Conservation (phyloP, 1,284 basidiomycete species). For the Apiotrichum porosum region DNA sequence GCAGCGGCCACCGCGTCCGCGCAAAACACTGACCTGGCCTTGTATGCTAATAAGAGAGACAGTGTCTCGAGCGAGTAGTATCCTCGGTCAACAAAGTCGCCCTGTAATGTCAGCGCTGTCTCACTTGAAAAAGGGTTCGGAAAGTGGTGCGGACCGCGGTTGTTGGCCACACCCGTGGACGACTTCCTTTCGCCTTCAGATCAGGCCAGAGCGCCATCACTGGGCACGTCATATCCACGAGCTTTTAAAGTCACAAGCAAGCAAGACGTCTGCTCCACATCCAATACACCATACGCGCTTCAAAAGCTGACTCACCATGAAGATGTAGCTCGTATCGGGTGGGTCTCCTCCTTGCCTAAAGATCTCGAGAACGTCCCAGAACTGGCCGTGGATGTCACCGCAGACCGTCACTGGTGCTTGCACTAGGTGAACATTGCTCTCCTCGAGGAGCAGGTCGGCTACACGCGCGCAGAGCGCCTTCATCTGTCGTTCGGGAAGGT, state of each 20-base stretch:
- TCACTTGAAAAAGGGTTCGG: no score
- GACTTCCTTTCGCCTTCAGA: no score
- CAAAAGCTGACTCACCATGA: conserved; percentile 59
- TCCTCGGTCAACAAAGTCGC: conserved; percentile 95
- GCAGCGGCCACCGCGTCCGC: no score
- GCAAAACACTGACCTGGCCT: conserved; percentile 65
- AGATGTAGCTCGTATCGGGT: conserved; percentile 89
- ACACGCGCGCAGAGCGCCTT: conserved; percentile 82
- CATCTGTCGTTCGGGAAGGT: conserved; percentile 88
- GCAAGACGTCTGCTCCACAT: no score
- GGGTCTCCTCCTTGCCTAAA: conserved; percentile 82
- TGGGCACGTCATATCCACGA: no score
- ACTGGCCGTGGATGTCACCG: conserved; percentile 92
- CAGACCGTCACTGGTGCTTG: conserved; percentile 86
- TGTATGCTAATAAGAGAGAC: conserved; percentile 79
- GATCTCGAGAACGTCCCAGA: conserved; percentile 91
- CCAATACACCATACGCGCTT: not conserved
- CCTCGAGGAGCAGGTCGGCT: conserved; percentile 79
- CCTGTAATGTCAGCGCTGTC: conserved; percentile 55
- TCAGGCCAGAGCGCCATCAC: no score
- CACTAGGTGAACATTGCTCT: conserved; percentile 92
- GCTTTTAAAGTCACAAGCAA: no score
- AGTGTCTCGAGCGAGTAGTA: conserved; percentile 97
- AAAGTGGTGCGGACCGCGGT: no score
- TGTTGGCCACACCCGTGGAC: no score